A percentile compares a stretch with the other conserved stretches of the same genome.
Evolutionary conservation across 208 protist species (phyloP).

Genomic region (Wallacemonas sp.): DNA sequence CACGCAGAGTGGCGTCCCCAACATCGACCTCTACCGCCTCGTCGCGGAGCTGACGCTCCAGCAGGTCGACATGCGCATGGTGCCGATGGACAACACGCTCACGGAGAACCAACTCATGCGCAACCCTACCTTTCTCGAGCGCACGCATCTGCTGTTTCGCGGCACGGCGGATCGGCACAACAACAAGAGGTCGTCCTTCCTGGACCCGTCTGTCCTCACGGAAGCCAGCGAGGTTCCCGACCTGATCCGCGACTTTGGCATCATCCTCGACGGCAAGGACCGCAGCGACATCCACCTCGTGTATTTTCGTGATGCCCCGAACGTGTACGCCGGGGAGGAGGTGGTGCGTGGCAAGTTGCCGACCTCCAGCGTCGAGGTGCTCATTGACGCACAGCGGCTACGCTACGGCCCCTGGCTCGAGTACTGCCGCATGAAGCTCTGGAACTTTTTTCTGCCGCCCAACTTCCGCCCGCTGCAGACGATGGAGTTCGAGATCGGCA

Average conservation of each 20-base stretch:
- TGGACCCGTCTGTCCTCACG: slow-evolving; percentile 15
- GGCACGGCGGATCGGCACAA: slow-evolving; percentile 26
- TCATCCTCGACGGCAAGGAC: slow-evolving; percentile 69
- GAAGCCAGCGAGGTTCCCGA: slow-evolving; percentile 33
- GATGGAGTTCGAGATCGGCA: slow-evolving; percentile 62
- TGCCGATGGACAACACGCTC: slow-evolving; percentile 58
- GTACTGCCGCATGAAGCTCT: slow-evolving; percentile 80
- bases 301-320: slow-evolving; percentile 77
- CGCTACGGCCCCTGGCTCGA: slow-evolving; percentile 84
- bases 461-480: slow-evolving; percentile 71
- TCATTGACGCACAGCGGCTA: slow-evolving; percentile 67
- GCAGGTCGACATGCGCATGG: slow-evolving; percentile 75
- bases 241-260: slow-evolving; percentile 75
- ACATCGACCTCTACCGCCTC: slow-evolving; percentile 73
- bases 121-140: slow-evolving; percentile 48
- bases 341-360: slow-evolving; percentile 58
- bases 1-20: slow-evolving; percentile 56
- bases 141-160: slow-evolving; percentile 55
- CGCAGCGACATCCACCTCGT: slow-evolving; percentile 69
- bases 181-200: slow-evolving; percentile 27
- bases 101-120: slow-evolving; percentile 13
- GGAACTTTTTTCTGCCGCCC: slow-evolving; percentile 75
- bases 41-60: slow-evolving; percentile 76
- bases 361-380: slow-evolving; percentile 70
- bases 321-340: slow-evolving; percentile 82